phyloP scores from a whole-genome alignment of 192 early-diverging fungal genomes.

The Rhizophagus sp. region DNA sequence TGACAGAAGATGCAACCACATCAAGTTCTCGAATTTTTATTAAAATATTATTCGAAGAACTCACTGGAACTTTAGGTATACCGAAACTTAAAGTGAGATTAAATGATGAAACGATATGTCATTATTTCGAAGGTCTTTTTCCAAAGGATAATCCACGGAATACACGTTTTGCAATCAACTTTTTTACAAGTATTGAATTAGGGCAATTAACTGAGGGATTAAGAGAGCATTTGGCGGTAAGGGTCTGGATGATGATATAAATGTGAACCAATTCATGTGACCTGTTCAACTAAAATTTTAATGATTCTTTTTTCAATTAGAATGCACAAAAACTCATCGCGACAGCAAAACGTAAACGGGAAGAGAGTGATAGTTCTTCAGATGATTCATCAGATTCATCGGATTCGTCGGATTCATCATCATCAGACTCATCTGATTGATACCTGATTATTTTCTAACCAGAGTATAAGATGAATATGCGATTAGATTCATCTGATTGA shows the following conservation, averaged over 20 bases:
- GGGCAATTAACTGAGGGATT: conserved; percentile 92
- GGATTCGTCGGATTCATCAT: neutral
- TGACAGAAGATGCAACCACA: conserved; percentile 97
- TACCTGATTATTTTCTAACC: no score
- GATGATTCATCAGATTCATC: no score
- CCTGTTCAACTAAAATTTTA: no score
- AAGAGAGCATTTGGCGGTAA: conserved; percentile 78
- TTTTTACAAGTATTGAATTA: conserved; percentile 91
- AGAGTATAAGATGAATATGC: no score
- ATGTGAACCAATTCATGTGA: no score
- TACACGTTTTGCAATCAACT: conserved; percentile 97
- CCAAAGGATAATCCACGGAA: conserved; percentile 85
- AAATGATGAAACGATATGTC: conserved; percentile 63
- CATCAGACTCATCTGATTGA: neutral
- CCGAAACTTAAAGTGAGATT: conserved; percentile 70
- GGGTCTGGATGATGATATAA: neutral
- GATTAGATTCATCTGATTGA: no score
- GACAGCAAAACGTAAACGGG: conserved; percentile 5
- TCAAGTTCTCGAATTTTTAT: conserved; percentile 95
- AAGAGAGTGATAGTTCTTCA: neutral
- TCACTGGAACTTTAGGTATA: conserved; percentile 82
- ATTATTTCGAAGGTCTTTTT: conserved; percentile 85
- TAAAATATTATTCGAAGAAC: conserved; percentile 92
- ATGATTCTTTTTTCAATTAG: neutral
- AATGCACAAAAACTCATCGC: conserved; percentile 14